Base-by-base conservation (phyloP, 2,329 filamentous ascomycete genomes). In the Lasiodiplodia hormozganensis region DNA sequence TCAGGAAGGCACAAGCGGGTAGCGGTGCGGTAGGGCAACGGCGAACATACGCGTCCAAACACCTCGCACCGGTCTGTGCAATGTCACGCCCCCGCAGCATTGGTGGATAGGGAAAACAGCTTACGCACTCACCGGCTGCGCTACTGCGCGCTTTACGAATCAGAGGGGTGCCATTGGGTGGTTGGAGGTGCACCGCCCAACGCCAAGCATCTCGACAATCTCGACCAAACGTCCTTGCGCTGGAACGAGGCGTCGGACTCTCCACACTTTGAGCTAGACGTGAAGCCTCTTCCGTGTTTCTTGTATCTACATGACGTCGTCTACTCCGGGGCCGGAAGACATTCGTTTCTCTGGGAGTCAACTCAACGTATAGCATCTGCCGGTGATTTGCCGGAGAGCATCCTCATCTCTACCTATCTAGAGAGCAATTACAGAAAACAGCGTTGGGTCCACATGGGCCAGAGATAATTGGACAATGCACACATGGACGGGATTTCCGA, bases 71-170 rank as follows among this genome's bases (percentile, higher is more conserved):
- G 28, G 60, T 52, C 60, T 28, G 60, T 64, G 60, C 47, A 16
- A 38, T 23, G 8, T 31, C 7, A 31, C 8, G 12, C 25, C 25
- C 40, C 25, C 56, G 56, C 56, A 36, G 47, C 28, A 47, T 40
- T 14, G 12, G 47, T 12, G n/a, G 28, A 38, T 52, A 23, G 18
- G 11, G n/a, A 64, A 52, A 64, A 47, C 47, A n/a, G 60, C 60
- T 64, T 64, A 64, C 60, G 60, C 60, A 64, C 60, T 64, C 60
- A 64, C 60, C 60, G 47, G 25, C 47, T 18, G n/a, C n/a, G 43
- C 47, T 52, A 40, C 43, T 31, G 28, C 25, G 5, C 47, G 2
- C 4, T 4, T n/a, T 34, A 38, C 60, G 18, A 64, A 64, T 64
- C 28, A 38, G 2, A 52, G 12, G 6, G 12, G 25, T 8, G 28